phyloP scores from a whole-genome alignment of 441 rosid species.

The Dalechampia spathulata region DNA sequence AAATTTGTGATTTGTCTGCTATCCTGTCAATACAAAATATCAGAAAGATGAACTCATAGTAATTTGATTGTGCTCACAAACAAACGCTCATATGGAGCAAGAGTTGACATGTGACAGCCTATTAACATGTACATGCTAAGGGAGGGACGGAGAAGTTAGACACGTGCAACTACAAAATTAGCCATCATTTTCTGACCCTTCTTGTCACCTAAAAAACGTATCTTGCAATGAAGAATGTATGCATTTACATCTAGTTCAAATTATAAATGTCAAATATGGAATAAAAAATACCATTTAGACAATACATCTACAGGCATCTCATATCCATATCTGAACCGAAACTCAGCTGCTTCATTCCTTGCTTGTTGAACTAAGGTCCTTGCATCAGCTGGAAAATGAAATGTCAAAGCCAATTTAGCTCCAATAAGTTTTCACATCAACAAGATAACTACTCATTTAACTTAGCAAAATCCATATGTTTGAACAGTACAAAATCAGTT shows the following conservation, averaged over 20 bases:
- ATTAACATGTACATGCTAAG: background rate
- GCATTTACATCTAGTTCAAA: too few relatives aligned
- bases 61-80: too few relatives aligned
- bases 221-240: too few relatives aligned
- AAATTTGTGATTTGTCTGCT: slow-evolving; percentile 91
- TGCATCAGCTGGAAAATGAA: slow-evolving; percentile 71
- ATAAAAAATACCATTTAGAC: slow-evolving; percentile 53
- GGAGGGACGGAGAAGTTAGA: background rate
- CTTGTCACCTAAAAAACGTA: slow-evolving; percentile 9
- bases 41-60: background rate
- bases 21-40: slow-evolving; percentile 39
- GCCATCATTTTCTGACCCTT: background rate
- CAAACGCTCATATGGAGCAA: background rate
- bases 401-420: background rate
- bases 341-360: slow-evolving; percentile 97
- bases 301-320: slow-evolving; percentile 94
- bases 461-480: too few relatives aligned
- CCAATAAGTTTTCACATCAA: too few relatives aligned
- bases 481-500: background rate
- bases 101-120: background rate
- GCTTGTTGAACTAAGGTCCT: slow-evolving; percentile 98
- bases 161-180: background rate
- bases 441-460: too few relatives aligned
- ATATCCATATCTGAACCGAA: slow-evolving; percentile 80
- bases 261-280: too few relatives aligned